Evolutionary conservation across 2,329 filamentous ascomycete genomes (phyloP), one percentile per base, ranked within the genome.

Genomic region (Tolypocladium amazonense): DNA sequence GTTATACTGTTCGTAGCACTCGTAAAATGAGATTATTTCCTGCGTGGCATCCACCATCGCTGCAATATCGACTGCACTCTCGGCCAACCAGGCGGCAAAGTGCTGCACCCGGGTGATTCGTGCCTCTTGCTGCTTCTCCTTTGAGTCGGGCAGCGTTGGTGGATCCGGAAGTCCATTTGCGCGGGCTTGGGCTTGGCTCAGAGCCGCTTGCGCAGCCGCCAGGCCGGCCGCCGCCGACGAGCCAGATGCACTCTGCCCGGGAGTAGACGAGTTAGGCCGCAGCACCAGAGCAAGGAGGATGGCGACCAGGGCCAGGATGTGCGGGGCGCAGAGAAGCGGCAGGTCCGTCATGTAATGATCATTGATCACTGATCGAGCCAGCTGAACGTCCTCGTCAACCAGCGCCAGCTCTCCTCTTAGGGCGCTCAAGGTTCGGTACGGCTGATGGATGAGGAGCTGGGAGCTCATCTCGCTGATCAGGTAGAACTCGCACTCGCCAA

Each of bases 401-500:
- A 97, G 79, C 55, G 79, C 77, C 61, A 96, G 82, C 61, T 89
- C 84, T 58, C 79, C 76, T 64, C 90, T 86, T 52, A 96, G 78
- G 52, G 87, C 85, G 5, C 82, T 82, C 37, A 97, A 78, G 47
- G 88, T 91, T 58, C 91, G 89, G 74, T 96, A 96, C 0, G 92
- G 92, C 69, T 96, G 91, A 73, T 96, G 90, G 23, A 96, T 79
- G 70, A 96, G 95, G 65, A 97, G 82, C 66, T 95, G 90, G 5
- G 90, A 92, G 73, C 85, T 88, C 84, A 97, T 89, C 70, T 96
- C 92, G 33, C 89, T 92, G 67, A 97, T 96, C 60, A 97, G 80
- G 61, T 85, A 89, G 75, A 96, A 97, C 72, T 97, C 92, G 81
- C 90, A 96, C 77, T 97, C 92, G 67, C 92, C 92, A 45, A 97